Base-by-base conservation (phyloP, 2,329 filamentous ascomycete species). In the Neurospora crassa region DNA sequence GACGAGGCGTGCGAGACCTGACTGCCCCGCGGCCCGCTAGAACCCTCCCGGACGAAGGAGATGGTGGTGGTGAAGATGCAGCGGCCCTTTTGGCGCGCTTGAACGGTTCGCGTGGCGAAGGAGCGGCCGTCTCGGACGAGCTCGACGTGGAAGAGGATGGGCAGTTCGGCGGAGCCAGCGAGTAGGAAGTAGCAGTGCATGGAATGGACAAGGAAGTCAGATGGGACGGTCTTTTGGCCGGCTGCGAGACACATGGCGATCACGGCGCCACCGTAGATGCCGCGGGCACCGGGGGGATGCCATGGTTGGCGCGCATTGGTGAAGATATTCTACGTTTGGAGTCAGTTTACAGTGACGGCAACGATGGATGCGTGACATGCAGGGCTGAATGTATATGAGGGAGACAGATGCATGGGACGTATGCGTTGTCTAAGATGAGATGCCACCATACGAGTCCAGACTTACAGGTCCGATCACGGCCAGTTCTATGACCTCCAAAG, bases 151-250 rank as follows among this genome's bases (percentile, higher is more conserved):
- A 97, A 98, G 73, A 97, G 86, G 75, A 98, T 92, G 41, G 96
- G 95, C 20, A 96, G 91, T 72, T 91, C 89, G 14, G 89, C 86
- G 78, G 95, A 92, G 40, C 96, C 96, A 5, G 95, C 94, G 1
- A 98, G 89, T 42, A 99, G 90, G 81, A 99, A 99, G 84, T 98
- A 99, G 87, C 96, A 98, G 86, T 99, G 96, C 92, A 97, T 97
- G 79, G 91, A 95, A 84, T 99, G 96, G 68, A 96, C 89, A 72
- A 90, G 88, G 81, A 97, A 97, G 79, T 92, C 86, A 37, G 84
- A 80, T 0, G 91, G 91, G 2, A 99, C 92, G 10, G 96, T 99
- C 78, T 90, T 89, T 81, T 97, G 94, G 34, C 93, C 96, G 1
- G 96, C 93, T 67, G 92, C 88, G 37, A 97, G 90, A 78, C 88